Base-by-base conservation (phyloP, 768 basidiomycete genomes). In the Lactifluus hygrophoroides region DNA sequence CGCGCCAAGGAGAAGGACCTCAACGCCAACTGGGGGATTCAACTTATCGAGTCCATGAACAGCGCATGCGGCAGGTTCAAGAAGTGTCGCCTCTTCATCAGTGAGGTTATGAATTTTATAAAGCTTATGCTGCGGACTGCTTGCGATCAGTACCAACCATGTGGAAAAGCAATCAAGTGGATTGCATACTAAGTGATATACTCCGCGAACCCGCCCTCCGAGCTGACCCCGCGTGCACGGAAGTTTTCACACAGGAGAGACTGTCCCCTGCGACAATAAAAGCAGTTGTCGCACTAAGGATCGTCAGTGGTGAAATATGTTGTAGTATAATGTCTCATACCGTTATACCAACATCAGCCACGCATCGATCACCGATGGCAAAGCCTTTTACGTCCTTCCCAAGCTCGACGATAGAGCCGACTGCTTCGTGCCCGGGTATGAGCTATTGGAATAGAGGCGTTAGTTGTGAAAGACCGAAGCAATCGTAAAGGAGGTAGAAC, bases 21-120 rank as follows among this genome's bases (percentile, higher is more conserved):
- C 90, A 40, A 88, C 75, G 27, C 92, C 92, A 58, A 93, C 88
- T 3, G 85, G 82, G 1, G 89, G 85, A 56, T 76, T 80, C 56
- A 95, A 81, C 70, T 91, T 90, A 73, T 95, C 92, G 61, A 94
- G 83, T 6, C 92, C 92, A 69, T 95, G 92, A 51, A 95, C 82
- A 32, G 93, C 93, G 64, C 92, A 95, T 5, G 92, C 86, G 3
- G 90, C 89, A 40, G 93, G 93, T 68, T 94, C 92, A 35, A 94
- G 77, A 19, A 95, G 81, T 3, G 90, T 92, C 1, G 91, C 83
- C 62, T 94, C 91, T 66, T 90, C 87, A 67, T 94, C 90, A 8
- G 82, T 82, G 52, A 94, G 79, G 72, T 94, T 94, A 63, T 91
- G 74, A 65, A 94, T 85, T 72, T 90, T 90, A 78, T 90, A 94